Evolutionary conservation across 192 early-diverging fungal genomes (phyloP).

Genomic region (Coemansia erecta): DNA sequence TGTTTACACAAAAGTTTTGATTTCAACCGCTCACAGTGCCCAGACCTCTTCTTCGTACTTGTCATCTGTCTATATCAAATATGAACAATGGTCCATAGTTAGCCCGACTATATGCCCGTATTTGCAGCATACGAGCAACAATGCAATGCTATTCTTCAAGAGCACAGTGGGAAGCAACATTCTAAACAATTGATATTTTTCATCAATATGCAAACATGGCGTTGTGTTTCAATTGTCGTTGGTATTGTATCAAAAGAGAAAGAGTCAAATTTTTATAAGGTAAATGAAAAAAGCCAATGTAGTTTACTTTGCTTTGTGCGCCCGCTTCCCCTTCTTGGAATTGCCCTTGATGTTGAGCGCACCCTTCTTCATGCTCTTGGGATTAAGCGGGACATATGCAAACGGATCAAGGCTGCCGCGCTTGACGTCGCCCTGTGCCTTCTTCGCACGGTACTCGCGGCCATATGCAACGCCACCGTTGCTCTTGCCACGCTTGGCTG

Average conservation of each 20-base stretch:
- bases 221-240: too few relatives aligned
- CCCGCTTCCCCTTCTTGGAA: slow-evolving; percentile 49
- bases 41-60: too few relatives aligned
- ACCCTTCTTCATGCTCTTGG: slow-evolving; percentile 53
- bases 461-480: slow-evolving; percentile 22
- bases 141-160: background rate
- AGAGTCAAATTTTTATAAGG: background rate
- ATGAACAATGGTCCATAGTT: too few relatives aligned
- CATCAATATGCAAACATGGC: too few relatives aligned
- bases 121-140: too few relatives aligned
- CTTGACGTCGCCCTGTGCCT: slow-evolving; percentile 88
- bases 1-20: too few relatives aligned
- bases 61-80: too few relatives aligned
- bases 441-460: slow-evolving; percentile 80
- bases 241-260: background rate
- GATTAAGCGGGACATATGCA: slow-evolving; percentile 88
- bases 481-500: slow-evolving; percentile 40
- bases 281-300: background rate
- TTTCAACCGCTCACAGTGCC: too few relatives aligned
- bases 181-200: too few relatives aligned
- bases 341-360: slow-evolving; percentile 39
- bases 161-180: background rate
- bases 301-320: slow-evolving; percentile 19
- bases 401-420: slow-evolving; percentile 87
- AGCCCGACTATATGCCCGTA: too few relatives aligned